These are phyloP conservation scores for Colletotrichum costaricense DNA, from an alignment of 2,329 filamentous ascomycete genomes.

Conservation along the genomic window DNA sequence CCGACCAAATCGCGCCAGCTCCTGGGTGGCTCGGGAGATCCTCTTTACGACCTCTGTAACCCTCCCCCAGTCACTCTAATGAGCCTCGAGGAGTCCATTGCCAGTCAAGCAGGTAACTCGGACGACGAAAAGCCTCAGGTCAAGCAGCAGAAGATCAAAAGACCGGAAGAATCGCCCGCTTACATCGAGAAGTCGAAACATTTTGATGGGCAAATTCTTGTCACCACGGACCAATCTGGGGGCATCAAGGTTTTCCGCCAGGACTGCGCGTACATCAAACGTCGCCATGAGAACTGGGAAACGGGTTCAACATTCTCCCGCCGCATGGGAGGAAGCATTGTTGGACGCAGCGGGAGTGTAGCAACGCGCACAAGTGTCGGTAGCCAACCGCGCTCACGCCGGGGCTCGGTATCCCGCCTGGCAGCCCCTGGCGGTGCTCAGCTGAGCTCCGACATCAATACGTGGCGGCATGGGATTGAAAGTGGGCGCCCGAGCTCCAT, in stretches of 20 bases:
- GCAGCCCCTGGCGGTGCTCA: slow-evolving; percentile 44
- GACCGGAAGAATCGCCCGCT: slow-evolving; percentile 76
- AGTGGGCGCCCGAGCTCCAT: slow-evolving; percentile 52
- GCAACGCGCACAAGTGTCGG: slow-evolving; percentile 63
- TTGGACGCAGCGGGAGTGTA: slow-evolving; percentile 67
- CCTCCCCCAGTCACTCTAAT: slow-evolving; percentile 88
- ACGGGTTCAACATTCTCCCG: slow-evolving; percentile 80
- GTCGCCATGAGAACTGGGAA: slow-evolving; percentile 82
- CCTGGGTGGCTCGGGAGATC: slow-evolving; percentile 85
- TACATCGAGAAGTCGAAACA: slow-evolving; percentile 84
- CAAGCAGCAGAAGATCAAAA: slow-evolving; percentile 42
- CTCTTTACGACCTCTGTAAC: slow-evolving; percentile 96
- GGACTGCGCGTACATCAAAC: slow-evolving; percentile 88
- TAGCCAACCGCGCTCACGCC: slow-evolving; percentile 60
- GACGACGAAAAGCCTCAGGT: slow-evolving; percentile 45
- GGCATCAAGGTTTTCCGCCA: slow-evolving; percentile 95
- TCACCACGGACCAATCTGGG: slow-evolving; percentile 89
- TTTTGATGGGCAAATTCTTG: slow-evolving; percentile 85
- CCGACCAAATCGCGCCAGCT: slow-evolving; percentile 82
- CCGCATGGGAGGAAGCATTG: slow-evolving; percentile 67
- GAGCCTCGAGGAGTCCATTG: slow-evolving; percentile 72
- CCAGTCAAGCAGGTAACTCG: slow-evolving; percentile 54
- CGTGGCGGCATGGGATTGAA: slow-evolving; percentile 81
- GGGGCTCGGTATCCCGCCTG: slow-evolving; percentile 62
- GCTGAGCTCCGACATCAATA: slow-evolving; percentile 78